These are phyloP conservation scores for Nakataea oryzae DNA, from an alignment of 2,329 filamentous ascomycete genomes.

Conservation along the genomic window DNA sequence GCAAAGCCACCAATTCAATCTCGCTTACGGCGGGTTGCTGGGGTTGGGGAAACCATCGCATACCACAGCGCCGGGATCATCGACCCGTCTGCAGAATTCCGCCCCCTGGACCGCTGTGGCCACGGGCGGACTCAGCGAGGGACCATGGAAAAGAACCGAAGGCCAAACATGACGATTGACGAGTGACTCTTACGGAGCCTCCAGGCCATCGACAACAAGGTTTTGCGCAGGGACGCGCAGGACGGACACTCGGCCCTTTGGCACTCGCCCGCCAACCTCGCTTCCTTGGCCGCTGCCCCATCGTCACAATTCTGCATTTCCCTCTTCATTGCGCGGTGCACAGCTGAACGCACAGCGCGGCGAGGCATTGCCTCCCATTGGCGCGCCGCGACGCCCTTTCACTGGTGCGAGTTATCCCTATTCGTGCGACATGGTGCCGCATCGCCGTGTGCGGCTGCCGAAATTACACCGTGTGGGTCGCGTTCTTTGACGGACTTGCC, in stretches of 20 bases:
- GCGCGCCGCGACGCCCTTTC: not conserved
- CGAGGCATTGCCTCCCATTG: not conserved
- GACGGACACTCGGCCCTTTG: not conserved
- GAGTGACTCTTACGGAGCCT: not conserved
- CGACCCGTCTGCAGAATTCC: not conserved
- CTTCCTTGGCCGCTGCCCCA: not conserved
- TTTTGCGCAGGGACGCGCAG: not conserved
- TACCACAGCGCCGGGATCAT: not conserved
- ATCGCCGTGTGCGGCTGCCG: not conserved
- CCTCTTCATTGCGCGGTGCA: not conserved
- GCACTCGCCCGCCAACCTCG: not conserved
- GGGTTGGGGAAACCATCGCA: not conserved
- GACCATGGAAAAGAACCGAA: not conserved
- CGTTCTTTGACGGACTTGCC: not conserved
- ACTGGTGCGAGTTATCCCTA: not conserved
- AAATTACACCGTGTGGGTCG: not conserved
- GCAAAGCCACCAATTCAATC: not conserved
- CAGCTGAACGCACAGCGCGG: not conserved
- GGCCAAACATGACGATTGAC: no score
- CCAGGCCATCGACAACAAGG: not conserved
- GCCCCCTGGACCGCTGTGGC: not conserved
- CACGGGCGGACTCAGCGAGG: not conserved
- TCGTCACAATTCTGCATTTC: not conserved
- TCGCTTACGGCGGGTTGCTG: not conserved
- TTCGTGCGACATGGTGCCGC: not conserved